Evolutionary conservation across 257 asterid genomes (phyloP).

Genomic region (Cinchona pubescens): DNA sequence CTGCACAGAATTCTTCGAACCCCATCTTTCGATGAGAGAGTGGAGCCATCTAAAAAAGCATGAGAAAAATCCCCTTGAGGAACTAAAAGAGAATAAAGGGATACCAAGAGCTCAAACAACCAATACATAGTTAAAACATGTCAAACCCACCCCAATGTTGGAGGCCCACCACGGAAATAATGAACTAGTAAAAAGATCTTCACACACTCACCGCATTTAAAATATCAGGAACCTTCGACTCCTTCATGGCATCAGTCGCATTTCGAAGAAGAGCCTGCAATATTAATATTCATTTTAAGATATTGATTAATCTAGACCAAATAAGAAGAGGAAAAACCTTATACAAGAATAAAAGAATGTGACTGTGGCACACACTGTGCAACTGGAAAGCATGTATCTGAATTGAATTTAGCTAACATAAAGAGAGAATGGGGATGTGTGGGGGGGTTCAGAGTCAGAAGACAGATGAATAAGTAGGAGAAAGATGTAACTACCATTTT

Average conservation of each 20-base stretch:
- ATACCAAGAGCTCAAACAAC: neutral
- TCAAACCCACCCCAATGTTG: neutral
- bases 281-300: slow-evolving; percentile 4
- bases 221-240: slow-evolving; percentile 78
- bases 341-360: neutral
- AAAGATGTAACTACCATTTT: slow-evolving; percentile 43
- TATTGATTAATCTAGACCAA: neutral
- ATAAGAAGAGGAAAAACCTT: neutral
- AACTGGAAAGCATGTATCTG: neutral
- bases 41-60: slow-evolving; percentile 60
- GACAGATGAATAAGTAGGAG: neutral
- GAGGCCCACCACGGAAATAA: neutral
- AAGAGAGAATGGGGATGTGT: neutral
- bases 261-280: slow-evolving; percentile 76
- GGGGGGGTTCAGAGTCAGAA: neutral
- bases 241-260: slow-evolving; percentile 89
- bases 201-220: slow-evolving; percentile 58
- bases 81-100: neutral
- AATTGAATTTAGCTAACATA: neutral
- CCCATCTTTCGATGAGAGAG: slow-evolving; percentile 70
- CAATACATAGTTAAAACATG: neutral
- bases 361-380: neutral
- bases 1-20: slow-evolving; percentile 85
- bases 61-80: neutral
- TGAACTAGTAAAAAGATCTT: neutral